Base-by-base conservation (phyloP, 805 yeast species). In the Ogataea pignaliae region DNA sequence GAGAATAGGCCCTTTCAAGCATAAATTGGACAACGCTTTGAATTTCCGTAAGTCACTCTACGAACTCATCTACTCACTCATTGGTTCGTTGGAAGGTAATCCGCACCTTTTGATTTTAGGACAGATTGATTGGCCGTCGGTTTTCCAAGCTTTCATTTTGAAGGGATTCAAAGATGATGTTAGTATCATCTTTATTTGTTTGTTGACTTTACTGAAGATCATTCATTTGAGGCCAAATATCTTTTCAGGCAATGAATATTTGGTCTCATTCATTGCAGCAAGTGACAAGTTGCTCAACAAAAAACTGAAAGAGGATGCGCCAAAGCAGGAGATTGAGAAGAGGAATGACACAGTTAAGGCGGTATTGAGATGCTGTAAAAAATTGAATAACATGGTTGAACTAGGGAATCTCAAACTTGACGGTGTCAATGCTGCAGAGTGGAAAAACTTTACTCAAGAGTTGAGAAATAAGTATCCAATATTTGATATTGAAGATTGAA, bases 1-100 rank as follows among this genome's bases (percentile, higher is more conserved):
- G 30, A 84, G 83, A 38, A 86, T 88, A 78, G 96, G 96, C 1
- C 95, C 95, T 0, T 87, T 84, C 69, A 86, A 85, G 57, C 90
- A 86, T 58, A 80, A 81, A 48, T 76, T 86, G 34, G 96, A 88
- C 55, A 83, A 82, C 51, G 93, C 89, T 0, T 68, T 85, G 34
- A 88, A 81, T 46, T 76, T 79, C 46, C 72, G 96, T 42, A 85
- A 85, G 57, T 74, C 84, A 33, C 71, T 85, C 7, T 85, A 82
- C 60, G 95, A 87, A 56, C 65, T 82, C 17, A 64, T 87, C 28
- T 83, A 80, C 59, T 73, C 86, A 9, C 60, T 84, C 37, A 57
- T 68, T 11, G 58, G 60, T 6, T 54, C 66, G 3, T 48, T 68
- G 37, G 70, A 66, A 42, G 55, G 56, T 34, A 54, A 56, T 34